Evolutionary conservation across 2,329 filamentous ascomycete species (phyloP).

Genomic region (Ophiocordyceps sinensis): DNA sequence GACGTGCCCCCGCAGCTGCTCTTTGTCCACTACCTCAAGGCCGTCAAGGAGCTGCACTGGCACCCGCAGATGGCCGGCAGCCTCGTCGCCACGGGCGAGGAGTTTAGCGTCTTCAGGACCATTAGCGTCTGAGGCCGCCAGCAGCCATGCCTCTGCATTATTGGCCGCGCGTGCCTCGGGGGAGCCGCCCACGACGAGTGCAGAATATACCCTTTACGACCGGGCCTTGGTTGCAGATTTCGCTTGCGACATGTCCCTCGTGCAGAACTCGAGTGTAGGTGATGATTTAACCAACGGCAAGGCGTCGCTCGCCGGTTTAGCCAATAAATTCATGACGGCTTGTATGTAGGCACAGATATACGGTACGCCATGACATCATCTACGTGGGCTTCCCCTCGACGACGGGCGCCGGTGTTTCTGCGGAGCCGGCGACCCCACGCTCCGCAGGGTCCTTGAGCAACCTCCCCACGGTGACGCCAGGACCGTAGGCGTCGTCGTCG

Average conservation of each 20-base stretch:
- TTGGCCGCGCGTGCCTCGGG: constrained; percentile 1
- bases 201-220: constrained; percentile 2
- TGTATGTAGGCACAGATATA: neutral
- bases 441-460: neutral
- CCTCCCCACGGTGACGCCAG: neutral
- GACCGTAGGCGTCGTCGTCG: neutral
- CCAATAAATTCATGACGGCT: too few relatives aligned
- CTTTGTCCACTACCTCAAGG: constrained; percentile 93
- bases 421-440: neutral
- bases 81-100: constrained; percentile 78
- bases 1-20: constrained; percentile 89
- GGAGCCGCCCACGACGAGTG: neutral
- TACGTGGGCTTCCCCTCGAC: constrained; percentile 1
- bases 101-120: constrained; percentile 75
- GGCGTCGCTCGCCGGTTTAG: too few relatives aligned
- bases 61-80: constrained; percentile 89
- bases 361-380: neutral
- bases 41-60: constrained; percentile 95
- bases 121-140: constrained; percentile 51
- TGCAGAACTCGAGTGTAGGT: neutral
- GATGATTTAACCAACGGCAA: too few relatives aligned
- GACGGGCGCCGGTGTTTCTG: constrained; percentile 1
- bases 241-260: too few relatives aligned
- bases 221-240: too few relatives aligned
- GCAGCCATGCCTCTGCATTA: neutral